Evolutionary conservation across 805 yeast genomes (phyloP).

Genomic region (Barnettozyma siamensis): DNA sequence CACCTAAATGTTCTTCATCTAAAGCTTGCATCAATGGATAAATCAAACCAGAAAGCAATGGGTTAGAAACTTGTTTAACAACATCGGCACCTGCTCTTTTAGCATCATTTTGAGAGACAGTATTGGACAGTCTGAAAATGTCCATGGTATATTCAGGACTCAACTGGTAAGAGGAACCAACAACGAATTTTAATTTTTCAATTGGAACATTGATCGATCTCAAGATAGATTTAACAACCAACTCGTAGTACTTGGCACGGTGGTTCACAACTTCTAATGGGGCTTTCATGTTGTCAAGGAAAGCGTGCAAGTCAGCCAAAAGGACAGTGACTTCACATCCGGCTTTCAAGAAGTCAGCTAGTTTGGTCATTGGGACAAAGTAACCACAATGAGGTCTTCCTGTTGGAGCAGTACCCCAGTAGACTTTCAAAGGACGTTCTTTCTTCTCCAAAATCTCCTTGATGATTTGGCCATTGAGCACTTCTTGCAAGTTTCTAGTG

Average conservation of each 20-base stretch:
- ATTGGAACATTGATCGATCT: conserved; percentile 86
- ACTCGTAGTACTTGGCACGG: conserved; percentile 89
- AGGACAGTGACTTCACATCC: conserved; percentile 92
- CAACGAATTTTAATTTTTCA: conserved; percentile 75
- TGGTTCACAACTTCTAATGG: conserved; percentile 83
- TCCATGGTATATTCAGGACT: conserved; percentile 79
- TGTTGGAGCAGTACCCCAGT: conserved; percentile 99
- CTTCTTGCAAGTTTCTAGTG: conserved; percentile 86
- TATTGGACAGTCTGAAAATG: conserved; percentile 76
- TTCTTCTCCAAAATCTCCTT: conserved; percentile 67
- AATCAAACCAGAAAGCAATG: conserved; percentile 85
- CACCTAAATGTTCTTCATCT: conserved; percentile 85
- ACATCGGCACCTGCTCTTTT: conserved; percentile 99
- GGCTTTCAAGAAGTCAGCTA: conserved; percentile 91
- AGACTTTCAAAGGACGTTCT: conserved; percentile 76
- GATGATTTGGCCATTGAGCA: conserved; percentile 55
- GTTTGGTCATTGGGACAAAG: conserved; percentile 95
- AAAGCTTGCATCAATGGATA: conserved; percentile 99
- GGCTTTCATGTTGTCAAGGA: conserved; percentile 97
- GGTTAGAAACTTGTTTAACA: conserved; percentile 94
- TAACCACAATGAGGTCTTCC: conserved; percentile 99
- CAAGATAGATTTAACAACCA: conserved; percentile 76
- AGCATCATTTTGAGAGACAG: conserved; percentile 91
- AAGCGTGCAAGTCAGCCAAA: conserved; percentile 94
- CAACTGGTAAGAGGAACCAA: conserved; percentile 89